Evolutionary conservation across 2,329 filamentous ascomycete genomes (phyloP).

Genomic region (Paecilomyces niveus): DNA sequence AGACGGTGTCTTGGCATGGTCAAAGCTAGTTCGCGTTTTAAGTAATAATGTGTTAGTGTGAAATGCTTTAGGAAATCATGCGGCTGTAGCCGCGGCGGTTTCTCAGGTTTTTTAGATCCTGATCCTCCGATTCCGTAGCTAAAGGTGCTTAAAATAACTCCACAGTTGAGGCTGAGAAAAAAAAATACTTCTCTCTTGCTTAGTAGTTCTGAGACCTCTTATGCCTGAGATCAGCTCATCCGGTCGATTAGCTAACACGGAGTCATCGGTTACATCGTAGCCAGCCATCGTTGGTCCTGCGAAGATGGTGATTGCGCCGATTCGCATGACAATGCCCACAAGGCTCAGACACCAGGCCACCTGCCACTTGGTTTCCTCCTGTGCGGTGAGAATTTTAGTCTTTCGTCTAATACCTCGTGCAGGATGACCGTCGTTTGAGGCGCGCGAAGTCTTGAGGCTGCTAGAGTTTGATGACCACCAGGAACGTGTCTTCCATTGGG

Average conservation of each 20-base stretch:
- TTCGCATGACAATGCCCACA: neutral
- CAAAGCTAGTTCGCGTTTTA: neutral
- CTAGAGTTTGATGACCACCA: neutral
- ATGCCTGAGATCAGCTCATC: neutral
- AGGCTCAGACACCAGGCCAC: neutral
- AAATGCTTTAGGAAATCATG: neutral
- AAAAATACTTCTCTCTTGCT: neutral
- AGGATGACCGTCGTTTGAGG: neutral
- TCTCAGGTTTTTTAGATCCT: conserved; percentile 14
- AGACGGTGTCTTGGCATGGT: neutral
- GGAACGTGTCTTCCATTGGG: neutral
- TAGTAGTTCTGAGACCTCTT: neutral
- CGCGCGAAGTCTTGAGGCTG: neutral
- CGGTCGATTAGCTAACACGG: conserved; percentile 30
- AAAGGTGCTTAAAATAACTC: neutral
- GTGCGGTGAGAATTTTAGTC: neutral
- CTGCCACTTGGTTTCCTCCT: neutral
- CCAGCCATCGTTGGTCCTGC: neutral
- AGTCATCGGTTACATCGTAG: neutral
- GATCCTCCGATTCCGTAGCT: too few relatives aligned
- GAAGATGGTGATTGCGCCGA: neutral
- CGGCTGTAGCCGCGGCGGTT: neutral
- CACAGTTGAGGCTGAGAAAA: neutral
- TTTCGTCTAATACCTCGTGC: neutral
- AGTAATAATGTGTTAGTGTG: neutral